Percentiles rank a stretch among this genome's conserved stretches.
phyloP scores from a whole-genome alignment of 2,329 filamentous ascomycete species.

The Sclerotinia glacialis region DNA sequence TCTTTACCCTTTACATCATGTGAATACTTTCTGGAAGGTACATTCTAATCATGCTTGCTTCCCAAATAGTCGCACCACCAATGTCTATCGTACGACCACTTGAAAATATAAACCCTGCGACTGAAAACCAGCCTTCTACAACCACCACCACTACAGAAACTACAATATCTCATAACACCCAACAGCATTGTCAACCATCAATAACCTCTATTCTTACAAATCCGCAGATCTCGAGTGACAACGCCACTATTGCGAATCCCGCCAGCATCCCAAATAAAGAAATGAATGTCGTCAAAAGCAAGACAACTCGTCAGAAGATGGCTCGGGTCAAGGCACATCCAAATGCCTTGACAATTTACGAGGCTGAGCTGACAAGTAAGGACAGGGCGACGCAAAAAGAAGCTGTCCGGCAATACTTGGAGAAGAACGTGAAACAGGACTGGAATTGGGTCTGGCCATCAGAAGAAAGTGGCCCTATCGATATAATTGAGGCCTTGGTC shows the following conservation, averaged over 20 bases:
- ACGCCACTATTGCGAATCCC: slow-evolving; percentile 19
- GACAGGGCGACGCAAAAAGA: slow-evolving; percentile 63
- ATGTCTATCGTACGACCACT: slow-evolving; percentile 18
- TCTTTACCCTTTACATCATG: slow-evolving; percentile 8
- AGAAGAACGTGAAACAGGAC: slow-evolving; percentile 54
- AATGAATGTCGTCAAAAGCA: slow-evolving; percentile 31
- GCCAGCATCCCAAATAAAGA: slow-evolving; percentile 22
- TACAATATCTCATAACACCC: slow-evolving; percentile 15
- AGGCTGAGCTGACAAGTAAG: slow-evolving; percentile 59
- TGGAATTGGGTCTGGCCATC: slow-evolving; percentile 60
- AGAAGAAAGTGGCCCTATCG: slow-evolving; percentile 20
- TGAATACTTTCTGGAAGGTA: slow-evolving; percentile 4
- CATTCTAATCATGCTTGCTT: slow-evolving; percentile 17
- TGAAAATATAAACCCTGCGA: slow-evolving; percentile 2
- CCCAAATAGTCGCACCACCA: slow-evolving; percentile 21
- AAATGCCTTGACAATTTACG: slow-evolving; percentile 46
- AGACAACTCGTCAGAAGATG: slow-evolving; percentile 27
- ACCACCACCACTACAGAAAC: slow-evolving; percentile 14
- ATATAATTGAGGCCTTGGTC: slow-evolving; percentile 14
- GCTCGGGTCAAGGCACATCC: slow-evolving; percentile 36
- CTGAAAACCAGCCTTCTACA: slow-evolving; percentile 17
- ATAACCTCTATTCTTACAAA: slow-evolving; percentile 18
- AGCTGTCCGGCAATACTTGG: slow-evolving; percentile 56
- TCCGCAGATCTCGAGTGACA: slow-evolving; percentile 22
- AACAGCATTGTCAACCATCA: slow-evolving; percentile 18